Conservation (phyloP, 2,329 filamentous ascomycete genomes). For the Clarireedia sp. region DNA sequence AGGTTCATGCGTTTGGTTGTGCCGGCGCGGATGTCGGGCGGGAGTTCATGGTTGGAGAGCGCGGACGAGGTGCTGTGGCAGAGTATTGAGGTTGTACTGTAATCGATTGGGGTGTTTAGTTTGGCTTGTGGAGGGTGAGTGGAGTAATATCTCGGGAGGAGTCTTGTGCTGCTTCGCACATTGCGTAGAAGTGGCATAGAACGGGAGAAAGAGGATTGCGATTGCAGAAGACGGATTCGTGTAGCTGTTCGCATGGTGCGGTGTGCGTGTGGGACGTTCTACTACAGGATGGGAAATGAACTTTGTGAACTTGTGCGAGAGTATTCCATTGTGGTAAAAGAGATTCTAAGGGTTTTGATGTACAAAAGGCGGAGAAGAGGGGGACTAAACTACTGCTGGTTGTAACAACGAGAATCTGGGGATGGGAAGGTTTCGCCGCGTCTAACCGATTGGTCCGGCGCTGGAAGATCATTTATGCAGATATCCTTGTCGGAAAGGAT, state of each 20-base stretch:
- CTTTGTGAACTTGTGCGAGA: not conserved
- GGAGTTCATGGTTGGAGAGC: slow-evolving; percentile 64
- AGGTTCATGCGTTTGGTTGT: slow-evolving; percentile 84
- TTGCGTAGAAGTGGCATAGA: not conserved
- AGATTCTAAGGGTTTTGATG: not conserved
- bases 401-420: not conserved
- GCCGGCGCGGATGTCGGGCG: slow-evolving; percentile 54
- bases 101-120: slow-evolving; percentile 84
- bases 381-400: not conserved
- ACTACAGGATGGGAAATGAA: not conserved
- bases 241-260: slow-evolving; percentile 2
- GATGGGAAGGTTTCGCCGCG: slow-evolving; percentile 1
- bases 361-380: not conserved
- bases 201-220: not conserved
- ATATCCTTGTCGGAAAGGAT: too few relatives aligned
- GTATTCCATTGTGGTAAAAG: not conserved
- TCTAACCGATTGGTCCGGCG: not conserved
- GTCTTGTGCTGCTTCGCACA: not conserved
- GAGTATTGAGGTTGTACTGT: slow-evolving; percentile 70
- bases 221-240: not conserved
- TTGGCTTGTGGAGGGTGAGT: slow-evolving; percentile 45
- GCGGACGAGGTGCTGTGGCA: slow-evolving; percentile 70
- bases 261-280: slow-evolving; percentile 5
- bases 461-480: not conserved
- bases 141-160: slow-evolving; percentile 20